Conservation (phyloP, 345 rosid species). For the Linum trigynum region DNA sequence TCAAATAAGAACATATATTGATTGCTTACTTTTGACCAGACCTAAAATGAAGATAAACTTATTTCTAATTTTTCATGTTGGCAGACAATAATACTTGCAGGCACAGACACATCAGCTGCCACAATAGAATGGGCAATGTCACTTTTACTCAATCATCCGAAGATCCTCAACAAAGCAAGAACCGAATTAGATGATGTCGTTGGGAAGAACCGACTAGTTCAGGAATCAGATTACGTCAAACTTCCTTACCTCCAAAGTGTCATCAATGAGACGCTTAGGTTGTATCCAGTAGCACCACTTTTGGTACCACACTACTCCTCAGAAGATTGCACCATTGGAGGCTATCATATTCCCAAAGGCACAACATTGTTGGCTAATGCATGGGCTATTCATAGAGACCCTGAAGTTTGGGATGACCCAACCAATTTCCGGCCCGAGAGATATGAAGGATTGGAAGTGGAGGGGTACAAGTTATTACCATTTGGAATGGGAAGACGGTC, state of each 20-base stretch:
- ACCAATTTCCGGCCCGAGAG: conserved; percentile 13
- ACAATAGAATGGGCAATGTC: conserved; percentile 27
- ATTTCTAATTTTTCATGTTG: background rate
- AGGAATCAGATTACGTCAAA: conserved; percentile 15
- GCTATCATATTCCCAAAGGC: conserved; percentile 4
- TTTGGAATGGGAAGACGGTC: conserved; percentile 12
- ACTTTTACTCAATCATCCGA: conserved; percentile 18
- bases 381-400: conserved; percentile 10
- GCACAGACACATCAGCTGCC: conserved; percentile 15
- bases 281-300: conserved; percentile 8
- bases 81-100: conserved; percentile 17
- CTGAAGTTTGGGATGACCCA: conserved; percentile 10
- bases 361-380: conserved; percentile 3
- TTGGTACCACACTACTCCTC: conserved; percentile 4
- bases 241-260: conserved; percentile 11
- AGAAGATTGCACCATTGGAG: conserved; percentile 6
- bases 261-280: conserved; percentile 6
- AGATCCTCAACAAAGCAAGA: conserved; percentile 14
- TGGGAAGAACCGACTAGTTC: conserved; percentile 12
- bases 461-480: conserved; percentile 4
- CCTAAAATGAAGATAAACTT: too few species aligned
- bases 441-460: background rate
- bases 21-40: too few species aligned
- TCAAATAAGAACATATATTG: too few species aligned
- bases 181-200: conserved; percentile 12